Percentiles rank a stretch among this genome's conserved stretches.
These are phyloP conservation scores for Marasmius fiardii DNA, from an alignment of 1,284 basidiomycete species.

Conservation along the genomic window DNA sequence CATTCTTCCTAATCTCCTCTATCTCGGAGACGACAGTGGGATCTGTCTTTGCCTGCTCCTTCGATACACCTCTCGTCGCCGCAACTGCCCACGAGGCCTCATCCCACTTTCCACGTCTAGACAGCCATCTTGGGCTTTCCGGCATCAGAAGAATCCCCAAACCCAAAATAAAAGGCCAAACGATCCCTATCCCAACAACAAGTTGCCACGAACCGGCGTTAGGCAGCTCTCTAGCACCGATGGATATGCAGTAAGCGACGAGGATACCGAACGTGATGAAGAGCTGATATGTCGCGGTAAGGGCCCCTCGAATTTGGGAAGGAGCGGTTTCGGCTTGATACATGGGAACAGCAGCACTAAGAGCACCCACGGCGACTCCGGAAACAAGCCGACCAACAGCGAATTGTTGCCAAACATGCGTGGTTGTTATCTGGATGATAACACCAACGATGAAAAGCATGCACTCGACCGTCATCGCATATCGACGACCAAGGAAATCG, in stretches of 20 bases:
- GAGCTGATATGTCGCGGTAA: constrained; percentile 71
- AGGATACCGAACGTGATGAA: constrained; percentile 79
- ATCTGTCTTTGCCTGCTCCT: constrained; percentile 28
- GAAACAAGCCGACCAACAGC: constrained; percentile 70
- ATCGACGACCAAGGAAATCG: constrained; percentile 65
- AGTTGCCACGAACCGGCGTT: constrained; percentile 61
- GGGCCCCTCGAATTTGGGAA: constrained; percentile 71
- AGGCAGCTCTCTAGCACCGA: constrained; percentile 47
- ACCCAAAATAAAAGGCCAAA: constrained; percentile 66
- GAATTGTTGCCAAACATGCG: constrained; percentile 55
- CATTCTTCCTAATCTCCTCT: constrained; percentile 46
- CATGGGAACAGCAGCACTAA: constrained; percentile 77
- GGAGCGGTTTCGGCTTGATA: constrained; percentile 80
- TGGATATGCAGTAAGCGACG: constrained; percentile 65
- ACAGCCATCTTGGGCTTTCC: constrained; percentile 73
- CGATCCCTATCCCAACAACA: constrained; percentile 67
- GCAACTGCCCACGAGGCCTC: background rate
- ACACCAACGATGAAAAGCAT: constrained; percentile 69
- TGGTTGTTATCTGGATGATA: constrained; percentile 54
- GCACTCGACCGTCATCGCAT: constrained; percentile 71
- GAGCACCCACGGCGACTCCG: constrained; percentile 68
- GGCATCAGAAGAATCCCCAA: constrained; percentile 76
- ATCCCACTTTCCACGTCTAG: constrained; percentile 34
- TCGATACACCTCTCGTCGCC: background rate
- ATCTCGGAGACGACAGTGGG: constrained; percentile 45